Conservation (phyloP, 176 grass and related monocot species). For the Carex myosuroides region DNA sequence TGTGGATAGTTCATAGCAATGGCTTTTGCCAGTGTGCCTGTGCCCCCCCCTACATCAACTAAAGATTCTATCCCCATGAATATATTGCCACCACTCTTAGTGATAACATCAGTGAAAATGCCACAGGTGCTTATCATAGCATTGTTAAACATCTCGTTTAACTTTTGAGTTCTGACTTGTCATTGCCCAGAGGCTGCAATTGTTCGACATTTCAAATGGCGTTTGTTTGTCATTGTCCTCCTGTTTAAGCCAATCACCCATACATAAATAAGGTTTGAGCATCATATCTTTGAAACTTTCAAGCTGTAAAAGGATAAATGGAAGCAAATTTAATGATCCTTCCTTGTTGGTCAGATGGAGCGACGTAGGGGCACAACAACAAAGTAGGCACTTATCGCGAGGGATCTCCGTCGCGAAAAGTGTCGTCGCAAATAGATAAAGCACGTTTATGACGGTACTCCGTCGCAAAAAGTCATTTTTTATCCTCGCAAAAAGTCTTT, state of each 20-base stretch:
- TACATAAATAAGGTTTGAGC: no score
- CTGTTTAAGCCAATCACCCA: conserved; percentile 27
- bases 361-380: no score
- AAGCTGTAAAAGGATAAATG: no score
- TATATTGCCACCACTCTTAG: background rate
- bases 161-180: no score
- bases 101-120: background rate
- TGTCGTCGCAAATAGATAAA: no score
- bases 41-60: conserved; percentile 33
- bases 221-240: background rate
- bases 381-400: no score
- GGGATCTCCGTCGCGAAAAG: no score
- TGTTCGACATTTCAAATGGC: conserved; percentile 12
- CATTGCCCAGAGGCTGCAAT: conserved; percentile 17
- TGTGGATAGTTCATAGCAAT: conserved; percentile 30
- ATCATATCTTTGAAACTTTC: no score
- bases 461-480: no score
- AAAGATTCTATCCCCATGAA: background rate
- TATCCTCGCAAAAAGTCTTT: no score
- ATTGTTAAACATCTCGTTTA: conserved; percentile 27
- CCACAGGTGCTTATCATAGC: conserved; percentile 5
- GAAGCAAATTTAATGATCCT: no score
- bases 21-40: conserved; percentile 11
- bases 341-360: no score
- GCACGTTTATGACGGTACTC: background rate